A percentile compares a stretch with the other conserved stretches of the same genome.
Evolutionary conservation across 768 basidiomycete genomes (phyloP).

Genomic region (Leccinum obscurum): DNA sequence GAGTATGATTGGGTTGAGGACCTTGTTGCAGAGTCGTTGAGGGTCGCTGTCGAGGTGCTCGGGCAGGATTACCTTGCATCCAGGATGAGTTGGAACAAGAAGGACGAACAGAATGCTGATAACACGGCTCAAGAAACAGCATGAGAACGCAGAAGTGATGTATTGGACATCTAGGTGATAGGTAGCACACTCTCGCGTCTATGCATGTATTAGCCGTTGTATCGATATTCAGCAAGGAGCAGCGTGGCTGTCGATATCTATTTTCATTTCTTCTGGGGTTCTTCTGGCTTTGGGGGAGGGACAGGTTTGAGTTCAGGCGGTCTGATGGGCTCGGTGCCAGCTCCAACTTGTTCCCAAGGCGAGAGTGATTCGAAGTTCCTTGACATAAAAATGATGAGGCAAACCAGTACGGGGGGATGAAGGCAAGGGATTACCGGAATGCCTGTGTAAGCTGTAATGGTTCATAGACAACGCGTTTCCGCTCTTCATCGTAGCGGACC

Average conservation of each 20-base stretch:
- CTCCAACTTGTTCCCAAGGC: conserved; percentile 95
- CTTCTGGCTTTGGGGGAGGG: conserved; percentile 73
- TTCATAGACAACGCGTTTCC: conserved; percentile 96
- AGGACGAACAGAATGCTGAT: conserved; percentile 18
- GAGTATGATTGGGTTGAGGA: conserved; percentile 97
- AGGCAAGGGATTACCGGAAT: conserved; percentile 66
- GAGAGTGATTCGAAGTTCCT: conserved; percentile 93
- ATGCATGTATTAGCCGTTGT: conserved; percentile 15
- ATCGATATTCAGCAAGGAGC: conserved; percentile 12
- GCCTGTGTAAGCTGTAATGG: conserved; percentile 97
- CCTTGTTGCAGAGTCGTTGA: conserved; percentile 80
- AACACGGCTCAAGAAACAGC: conserved; percentile 6
- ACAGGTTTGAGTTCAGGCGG: conserved; percentile 78
- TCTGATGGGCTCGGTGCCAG: conserved; percentile 51
- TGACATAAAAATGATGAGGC: conserved; percentile 1
- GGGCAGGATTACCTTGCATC: conserved; percentile 90
- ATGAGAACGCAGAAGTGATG: conserved; percentile 6
- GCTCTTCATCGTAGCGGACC: conserved; percentile 95
- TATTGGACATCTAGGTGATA: conserved; percentile 10
- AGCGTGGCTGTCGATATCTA: not conserved
- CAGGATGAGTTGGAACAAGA: conserved; percentile 78
- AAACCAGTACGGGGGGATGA: not conserved
- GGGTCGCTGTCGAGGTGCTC: conserved; percentile 84
- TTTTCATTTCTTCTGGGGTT: conserved; percentile 74
- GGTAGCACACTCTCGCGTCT: conserved; percentile 8